Evolutionary conservation across 352 stramenopile species (phyloP), one percentile per base, ranked within the genome.

Genomic region (Phytophthora sp.): DNA sequence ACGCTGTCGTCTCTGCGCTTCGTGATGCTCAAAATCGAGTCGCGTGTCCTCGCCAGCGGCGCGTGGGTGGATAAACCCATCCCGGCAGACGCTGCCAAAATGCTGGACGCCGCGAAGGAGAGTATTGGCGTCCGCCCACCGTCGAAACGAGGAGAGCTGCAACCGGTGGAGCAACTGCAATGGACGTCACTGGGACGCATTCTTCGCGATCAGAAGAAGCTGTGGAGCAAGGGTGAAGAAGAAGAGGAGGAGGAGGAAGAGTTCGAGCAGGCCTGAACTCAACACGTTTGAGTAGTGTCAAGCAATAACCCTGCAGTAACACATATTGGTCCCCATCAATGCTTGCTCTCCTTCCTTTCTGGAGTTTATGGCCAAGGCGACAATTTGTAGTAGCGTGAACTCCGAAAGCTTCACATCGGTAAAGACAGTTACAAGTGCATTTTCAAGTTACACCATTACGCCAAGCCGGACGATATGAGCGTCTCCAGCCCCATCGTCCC

Each of bases 11-110:
- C 31, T 15, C 41, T 73, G 39, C 58, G 58, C 45, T 73, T 65
- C 43, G 52, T 65, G 44, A 69, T 73, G 58, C 38, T 65, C 15
- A 53, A 68, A 42, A 69, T 73, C 17, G 45, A 73, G 53, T 35
- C 45, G 7, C 37, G 58, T 5, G 32, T 73, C 26, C 21, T 73
- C 4, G 57, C 32, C n/a, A 56, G 71, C 44, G 39, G 21, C 13
- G 42, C 53, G 31, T 76, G 54, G 63, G 44, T 66, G 20, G 51
- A 64, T 27, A 46, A 64, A 18, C 53, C 62, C 18, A 74, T 18
- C 24, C 24, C 43, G 7, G 21, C 45, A 17, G 41, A 66, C n/a
- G 68, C 53, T 13, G 28, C 50, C 18, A 31, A 49, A 1, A 76
- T 76, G 67, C 37, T 76, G 11, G 48, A 57, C 2, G 13, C 32